Percentiles rank a stretch among this genome's conserved stretches.
phyloP scores from a whole-genome alignment of 139 green algal species.

The Pycnococcus provasolii region DNA sequence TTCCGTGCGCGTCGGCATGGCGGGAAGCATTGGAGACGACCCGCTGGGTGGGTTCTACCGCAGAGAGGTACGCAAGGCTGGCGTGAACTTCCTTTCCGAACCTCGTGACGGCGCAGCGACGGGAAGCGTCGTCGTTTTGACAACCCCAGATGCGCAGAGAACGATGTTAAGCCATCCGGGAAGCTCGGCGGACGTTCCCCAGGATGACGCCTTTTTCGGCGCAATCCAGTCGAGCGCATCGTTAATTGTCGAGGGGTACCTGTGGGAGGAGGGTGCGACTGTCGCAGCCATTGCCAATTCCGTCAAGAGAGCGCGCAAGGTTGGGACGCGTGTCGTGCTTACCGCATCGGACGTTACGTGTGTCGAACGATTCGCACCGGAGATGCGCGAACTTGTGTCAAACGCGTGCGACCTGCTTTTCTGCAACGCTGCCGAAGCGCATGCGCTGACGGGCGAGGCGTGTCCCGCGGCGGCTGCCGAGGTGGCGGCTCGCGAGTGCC shows the following conservation, averaged over 20 bases:
- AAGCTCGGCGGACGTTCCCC: slow-evolving; percentile 13
- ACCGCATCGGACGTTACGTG: slow-evolving; percentile 71
- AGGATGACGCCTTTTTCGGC: slow-evolving; percentile 42
- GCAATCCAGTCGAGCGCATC: slow-evolving; percentile 18
- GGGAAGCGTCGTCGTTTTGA: slow-evolving; percentile 80
- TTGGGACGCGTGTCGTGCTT: slow-evolving; percentile 59
- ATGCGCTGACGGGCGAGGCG: slow-evolving; percentile 25
- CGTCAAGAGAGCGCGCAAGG: slow-evolving; percentile 31
- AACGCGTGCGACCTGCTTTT: slow-evolving; percentile 69
- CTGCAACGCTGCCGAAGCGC: slow-evolving; percentile 49
- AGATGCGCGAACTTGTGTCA: slow-evolving; percentile 41
- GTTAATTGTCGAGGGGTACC: slow-evolving; percentile 72
- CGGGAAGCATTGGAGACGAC: slow-evolving; percentile 53
- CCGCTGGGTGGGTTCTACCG: slow-evolving; percentile 61
- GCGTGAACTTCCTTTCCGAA: slow-evolving; percentile 48
- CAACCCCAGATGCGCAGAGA: slow-evolving; percentile 75
- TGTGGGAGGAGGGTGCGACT: slow-evolving; percentile 52
- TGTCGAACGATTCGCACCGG: slow-evolving; percentile 47
- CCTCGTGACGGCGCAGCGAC: slow-evolving; percentile 35
- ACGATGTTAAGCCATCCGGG: slow-evolving; percentile 77
- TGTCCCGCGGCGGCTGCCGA: slow-evolving; percentile 39
- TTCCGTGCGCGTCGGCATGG: slow-evolving; percentile 53
- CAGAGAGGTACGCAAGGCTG: slow-evolving; percentile 49
- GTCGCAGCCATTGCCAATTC: slow-evolving; percentile 38
- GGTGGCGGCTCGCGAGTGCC: slow-evolving; percentile 42